Evolutionary conservation across 805 yeast species (phyloP).

Genomic region (Torulaspora microellipsoides): DNA sequence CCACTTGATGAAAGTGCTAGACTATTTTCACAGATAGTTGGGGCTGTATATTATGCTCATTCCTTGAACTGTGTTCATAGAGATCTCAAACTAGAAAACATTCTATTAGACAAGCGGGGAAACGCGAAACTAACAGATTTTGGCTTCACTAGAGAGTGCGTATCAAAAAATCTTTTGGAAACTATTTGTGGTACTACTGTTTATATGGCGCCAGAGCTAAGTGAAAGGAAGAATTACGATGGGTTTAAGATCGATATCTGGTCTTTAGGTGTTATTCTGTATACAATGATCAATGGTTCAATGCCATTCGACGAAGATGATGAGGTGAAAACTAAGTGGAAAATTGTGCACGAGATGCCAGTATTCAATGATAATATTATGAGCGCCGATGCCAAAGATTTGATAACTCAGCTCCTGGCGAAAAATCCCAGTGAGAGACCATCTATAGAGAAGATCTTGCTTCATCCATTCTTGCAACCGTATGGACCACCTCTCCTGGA

Average conservation of each 20-base stretch:
- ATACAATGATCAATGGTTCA: conserved; percentile 75
- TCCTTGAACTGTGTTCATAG: conserved; percentile 74
- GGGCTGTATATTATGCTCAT: conserved; percentile 67
- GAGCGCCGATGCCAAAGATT: conserved; percentile 45
- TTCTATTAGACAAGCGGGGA: conserved; percentile 51
- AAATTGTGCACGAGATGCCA: conserved; percentile 66
- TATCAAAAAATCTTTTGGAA: conserved; percentile 52
- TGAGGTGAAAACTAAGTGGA: conserved; percentile 53
- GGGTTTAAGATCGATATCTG: conserved; percentile 85
- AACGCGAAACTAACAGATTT: conserved; percentile 82
- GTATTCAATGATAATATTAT: conserved; percentile 41
- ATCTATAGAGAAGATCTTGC: conserved; percentile 45
- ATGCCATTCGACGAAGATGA: conserved; percentile 91
- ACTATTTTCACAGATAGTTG: conserved; percentile 58
- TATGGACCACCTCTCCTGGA: conserved; percentile 42
- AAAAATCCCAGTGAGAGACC: conserved; percentile 70
- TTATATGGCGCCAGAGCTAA: conserved; percentile 94
- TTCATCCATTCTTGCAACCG: conserved; percentile 46
- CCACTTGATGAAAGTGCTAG: conserved; percentile 46
- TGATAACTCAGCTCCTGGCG: conserved; percentile 51
- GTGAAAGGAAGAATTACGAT: conserved; percentile 61
- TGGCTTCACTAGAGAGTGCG: conserved; percentile 84
- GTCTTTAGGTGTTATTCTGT: conserved; percentile 87
- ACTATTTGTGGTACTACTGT: conserved; percentile 94
- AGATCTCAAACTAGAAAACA: conserved; percentile 79